Evolutionary conservation across 2,329 filamentous ascomycete species (phyloP), one percentile per base, ranked within the genome.

Genomic region (Aspergillus pseudotamarii): DNA sequence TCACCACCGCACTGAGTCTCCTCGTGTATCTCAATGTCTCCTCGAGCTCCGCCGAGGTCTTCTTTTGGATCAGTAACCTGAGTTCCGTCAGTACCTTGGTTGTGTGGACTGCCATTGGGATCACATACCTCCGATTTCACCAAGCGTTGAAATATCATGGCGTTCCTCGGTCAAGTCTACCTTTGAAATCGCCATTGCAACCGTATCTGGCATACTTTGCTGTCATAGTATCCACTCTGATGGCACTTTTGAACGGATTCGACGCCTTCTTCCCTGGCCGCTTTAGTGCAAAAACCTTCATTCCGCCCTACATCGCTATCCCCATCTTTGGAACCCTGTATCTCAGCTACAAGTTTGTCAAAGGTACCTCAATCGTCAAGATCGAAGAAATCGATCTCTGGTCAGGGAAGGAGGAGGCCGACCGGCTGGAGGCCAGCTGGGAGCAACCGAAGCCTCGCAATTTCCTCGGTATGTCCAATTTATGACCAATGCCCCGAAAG

Each of bases 231-330:
- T 83, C 90, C 32, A 70, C 75, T 1, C 75, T 91, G 21, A 79
- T 92, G 10, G 87, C 85, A 2, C 75, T 92, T 6, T 87, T 89
- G 65, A 90, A 90, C 67, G 89, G 89, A 1, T 92, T 91, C 75
- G 83, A 87, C 41, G 62, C 63, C 3, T 72, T 71, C 38, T 69
- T 71, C 23, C 63, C 66, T 3, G 65, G 68, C 0, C 59, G 66
- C 34, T 71, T 67, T 28, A 68, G 58, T 48, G 84, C 89, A 23
- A 91, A 92, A 72, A 87, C 86, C 73, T 85, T 86, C 0, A 77
- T 82, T 51, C 84, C 85, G 0, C 80, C 83, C 0, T 89, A 89
- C 68, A 79, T 88, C 19, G 85, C 85, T 21, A 83, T 89, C 26
- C 84, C 85, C 0, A 80, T 86, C 36, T 87, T 88, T 69, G 68